Percentiles rank a stretch among this genome's conserved stretches.
These are phyloP conservation scores for Sinapis alba DNA, from an alignment of 441 rosid genomes.

Conservation along the genomic window DNA sequence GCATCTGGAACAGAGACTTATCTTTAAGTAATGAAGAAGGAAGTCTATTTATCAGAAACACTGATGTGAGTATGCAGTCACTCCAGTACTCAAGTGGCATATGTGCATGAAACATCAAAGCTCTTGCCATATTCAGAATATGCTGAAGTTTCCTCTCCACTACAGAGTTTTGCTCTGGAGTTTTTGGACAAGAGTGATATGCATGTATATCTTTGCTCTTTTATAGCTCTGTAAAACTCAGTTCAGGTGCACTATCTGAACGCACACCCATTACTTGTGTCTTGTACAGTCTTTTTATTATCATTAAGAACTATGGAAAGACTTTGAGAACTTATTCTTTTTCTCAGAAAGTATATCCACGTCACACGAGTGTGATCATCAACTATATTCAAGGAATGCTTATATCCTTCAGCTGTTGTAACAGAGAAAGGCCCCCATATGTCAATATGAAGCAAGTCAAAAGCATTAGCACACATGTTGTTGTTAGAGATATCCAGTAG, in stretches of 20 bases:
- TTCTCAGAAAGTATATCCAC: background rate
- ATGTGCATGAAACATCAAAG: background rate
- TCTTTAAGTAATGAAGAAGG: background rate
- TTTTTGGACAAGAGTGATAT: background rate
- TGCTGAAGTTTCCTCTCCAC: background rate
- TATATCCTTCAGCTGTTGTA: background rate
- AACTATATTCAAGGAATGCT: background rate
- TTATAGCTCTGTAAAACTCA: background rate
- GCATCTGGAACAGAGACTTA: background rate
- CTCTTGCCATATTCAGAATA: background rate
- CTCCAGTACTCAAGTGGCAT: background rate
- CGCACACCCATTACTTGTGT: background rate
- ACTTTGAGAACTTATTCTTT: background rate
- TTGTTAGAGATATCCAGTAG: background rate
- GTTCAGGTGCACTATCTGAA: background rate
- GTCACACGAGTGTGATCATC: background rate
- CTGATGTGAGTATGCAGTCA: background rate
- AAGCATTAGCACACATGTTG: background rate
- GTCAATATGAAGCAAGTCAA: background rate
- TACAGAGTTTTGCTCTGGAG: background rate
- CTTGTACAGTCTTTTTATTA: background rate
- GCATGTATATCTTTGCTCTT: background rate
- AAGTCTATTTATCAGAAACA: background rate
- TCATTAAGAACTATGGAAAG: background rate
- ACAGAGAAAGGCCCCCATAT: background rate